These are phyloP conservation scores for Tricharina praecox DNA, from an alignment of 495 filamentous ascomycete species.

Conservation along the genomic window DNA sequence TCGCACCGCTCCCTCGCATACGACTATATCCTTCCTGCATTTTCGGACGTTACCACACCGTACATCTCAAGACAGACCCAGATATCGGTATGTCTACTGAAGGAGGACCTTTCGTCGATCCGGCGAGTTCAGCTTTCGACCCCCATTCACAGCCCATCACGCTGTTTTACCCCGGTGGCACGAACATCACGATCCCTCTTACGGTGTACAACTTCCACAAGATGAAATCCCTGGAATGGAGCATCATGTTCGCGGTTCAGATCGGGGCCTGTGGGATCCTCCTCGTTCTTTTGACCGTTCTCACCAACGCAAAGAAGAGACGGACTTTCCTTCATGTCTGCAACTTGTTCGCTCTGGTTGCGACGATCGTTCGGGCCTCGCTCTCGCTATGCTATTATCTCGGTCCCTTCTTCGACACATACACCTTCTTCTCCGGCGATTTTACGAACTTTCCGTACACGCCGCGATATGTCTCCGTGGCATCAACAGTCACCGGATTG, in stretches of 20 bases:
- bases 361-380: constrained; percentile 45
- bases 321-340: constrained; percentile 43
- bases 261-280: constrained; percentile 57
- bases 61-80: too few species aligned
- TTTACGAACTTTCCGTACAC: constrained; percentile 31
- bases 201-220: constrained; percentile 34
- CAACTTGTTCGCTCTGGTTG: constrained; percentile 40
- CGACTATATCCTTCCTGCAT: too few species aligned
- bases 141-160: constrained; percentile 43
- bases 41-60: too few species aligned
- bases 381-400: constrained; percentile 43
- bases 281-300: constrained; percentile 44
- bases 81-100: too few species aligned
- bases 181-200: constrained; percentile 35
- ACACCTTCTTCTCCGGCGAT: constrained; percentile 39
- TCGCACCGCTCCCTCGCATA: too few species aligned
- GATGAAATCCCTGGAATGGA: constrained; percentile 34
- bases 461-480: constrained; percentile 37
- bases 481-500: constrained; percentile 37
- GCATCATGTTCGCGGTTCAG: constrained; percentile 56
- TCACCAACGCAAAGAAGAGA: constrained; percentile 48
- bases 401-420: constrained; percentile 38
- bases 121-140: constrained; percentile 36
- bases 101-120: too few species aligned
- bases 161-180: constrained; percentile 37